Conservation (phyloP, 2,329 filamentous ascomycete species). For the Ophiosphaerella herpotricha region DNA sequence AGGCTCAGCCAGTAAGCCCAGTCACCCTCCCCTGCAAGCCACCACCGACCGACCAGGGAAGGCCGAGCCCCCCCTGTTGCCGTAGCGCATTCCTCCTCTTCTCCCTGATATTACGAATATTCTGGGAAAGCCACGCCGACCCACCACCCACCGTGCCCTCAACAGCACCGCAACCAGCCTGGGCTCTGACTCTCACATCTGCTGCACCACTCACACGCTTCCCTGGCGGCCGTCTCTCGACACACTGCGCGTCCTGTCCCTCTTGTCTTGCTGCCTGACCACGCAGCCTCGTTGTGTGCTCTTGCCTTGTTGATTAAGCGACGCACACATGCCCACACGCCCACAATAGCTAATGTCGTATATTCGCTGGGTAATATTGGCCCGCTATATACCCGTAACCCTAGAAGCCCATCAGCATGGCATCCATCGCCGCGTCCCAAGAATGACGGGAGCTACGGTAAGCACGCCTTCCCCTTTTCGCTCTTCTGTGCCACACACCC, state of each 20-base stretch:
- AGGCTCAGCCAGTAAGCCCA: conserved; percentile 2
- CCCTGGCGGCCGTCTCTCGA: too few relatives aligned
- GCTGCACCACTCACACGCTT: too few relatives aligned
- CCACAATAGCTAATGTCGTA: neutral
- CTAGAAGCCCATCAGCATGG: conserved; percentile 1
- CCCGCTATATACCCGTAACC: conserved; percentile 31
- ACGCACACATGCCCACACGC: too few relatives aligned
- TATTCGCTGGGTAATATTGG: conserved; percentile 14
- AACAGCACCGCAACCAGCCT: neutral
- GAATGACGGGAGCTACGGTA: conserved; percentile 11
- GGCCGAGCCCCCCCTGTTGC: conserved; percentile 15
- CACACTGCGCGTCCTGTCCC: conserved; percentile 7
- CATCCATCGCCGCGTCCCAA: conserved; percentile 6
- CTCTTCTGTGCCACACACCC: conserved; percentile 26
- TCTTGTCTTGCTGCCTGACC: conserved; percentile 23
- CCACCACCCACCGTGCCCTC: neutral
- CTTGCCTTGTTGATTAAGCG: neutral
- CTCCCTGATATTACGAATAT: conserved; percentile 25
- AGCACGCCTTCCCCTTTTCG: conserved; percentile 12
- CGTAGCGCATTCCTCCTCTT: conserved; percentile 29
- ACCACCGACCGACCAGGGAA: conserved; percentile 19
- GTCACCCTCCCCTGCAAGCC: conserved; percentile 18
- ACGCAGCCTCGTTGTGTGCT: neutral
- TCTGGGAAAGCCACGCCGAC: conserved; percentile 7
- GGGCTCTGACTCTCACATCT: conserved; percentile 10